These are phyloP conservation scores for Glonium stellatum DNA, from an alignment of 495 filamentous ascomycete species.

Conservation along the genomic window DNA sequence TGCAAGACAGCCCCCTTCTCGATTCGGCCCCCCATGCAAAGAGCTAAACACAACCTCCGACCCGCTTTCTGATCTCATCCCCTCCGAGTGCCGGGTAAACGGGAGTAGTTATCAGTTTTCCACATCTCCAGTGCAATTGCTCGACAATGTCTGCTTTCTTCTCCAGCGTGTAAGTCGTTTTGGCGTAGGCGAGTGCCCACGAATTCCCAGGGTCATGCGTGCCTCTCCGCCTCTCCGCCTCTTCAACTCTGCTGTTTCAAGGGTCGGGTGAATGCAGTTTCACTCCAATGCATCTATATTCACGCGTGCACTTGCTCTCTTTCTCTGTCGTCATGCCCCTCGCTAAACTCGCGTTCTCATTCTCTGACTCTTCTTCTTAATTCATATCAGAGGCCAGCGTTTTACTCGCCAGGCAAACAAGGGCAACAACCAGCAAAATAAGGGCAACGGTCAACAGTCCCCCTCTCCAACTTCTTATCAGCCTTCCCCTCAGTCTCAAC, in stretches of 20 bases:
- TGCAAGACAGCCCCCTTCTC: conserved; percentile 12
- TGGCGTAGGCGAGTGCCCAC: conserved; percentile 11
- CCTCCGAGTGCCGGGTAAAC: neutral
- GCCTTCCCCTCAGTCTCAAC: conserved; percentile 18
- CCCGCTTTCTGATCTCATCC: conserved; percentile 1
- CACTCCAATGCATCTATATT: conserved; percentile 10
- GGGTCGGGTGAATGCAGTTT: conserved; percentile 20
- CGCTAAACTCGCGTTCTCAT: neutral
- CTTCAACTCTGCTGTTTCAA: conserved; percentile 24
- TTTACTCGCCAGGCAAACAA: conserved; percentile 32
- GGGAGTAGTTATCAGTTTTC: neutral
- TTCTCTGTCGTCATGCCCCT: neutral
- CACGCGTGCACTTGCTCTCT: neutral
- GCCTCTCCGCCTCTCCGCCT: conserved; percentile 15
- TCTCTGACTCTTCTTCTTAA: conserved; percentile 8
- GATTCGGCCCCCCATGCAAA: conserved; percentile 6
- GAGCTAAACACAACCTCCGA: neutral
- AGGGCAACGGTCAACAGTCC: conserved; percentile 31
- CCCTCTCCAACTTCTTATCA: conserved; percentile 30
- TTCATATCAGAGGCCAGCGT: conserved; percentile 27
- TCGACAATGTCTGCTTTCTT: conserved; percentile 31
- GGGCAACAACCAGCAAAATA: conserved; percentile 22
- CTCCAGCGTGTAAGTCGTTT: conserved; percentile 31
- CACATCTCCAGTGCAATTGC: neutral
- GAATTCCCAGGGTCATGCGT: conserved; percentile 18